Conservation (phyloP, 2,329 filamentous ascomycete genomes). For the Helotiales sp. region DNA sequence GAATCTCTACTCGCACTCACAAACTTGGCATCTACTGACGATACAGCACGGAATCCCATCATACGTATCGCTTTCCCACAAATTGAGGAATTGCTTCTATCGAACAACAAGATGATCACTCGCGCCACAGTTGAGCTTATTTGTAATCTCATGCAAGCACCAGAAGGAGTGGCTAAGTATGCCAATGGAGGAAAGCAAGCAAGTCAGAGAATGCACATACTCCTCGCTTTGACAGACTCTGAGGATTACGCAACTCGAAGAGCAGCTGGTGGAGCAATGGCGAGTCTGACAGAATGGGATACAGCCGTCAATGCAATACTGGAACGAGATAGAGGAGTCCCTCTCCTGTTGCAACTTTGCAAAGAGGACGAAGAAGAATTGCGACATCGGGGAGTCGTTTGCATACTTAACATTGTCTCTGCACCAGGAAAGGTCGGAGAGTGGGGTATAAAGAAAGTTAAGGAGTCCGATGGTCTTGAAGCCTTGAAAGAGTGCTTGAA, state of each 20-base stretch:
- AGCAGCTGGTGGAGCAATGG: conserved; percentile 85
- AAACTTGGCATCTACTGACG: conserved; percentile 81
- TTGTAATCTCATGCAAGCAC: conserved; percentile 80
- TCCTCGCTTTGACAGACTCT: conserved; percentile 84
- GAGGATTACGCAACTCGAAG: conserved; percentile 77
- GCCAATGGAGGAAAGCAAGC: conserved; percentile 67
- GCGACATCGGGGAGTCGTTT: conserved; percentile 72
- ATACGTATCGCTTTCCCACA: conserved; percentile 72
- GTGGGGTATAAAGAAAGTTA: conserved; percentile 59
- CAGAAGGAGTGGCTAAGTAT: conserved; percentile 67
- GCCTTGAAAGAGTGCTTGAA: conserved; percentile 69
- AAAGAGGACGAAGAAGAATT: conserved; percentile 70
- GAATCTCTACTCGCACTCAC: conserved; percentile 90
- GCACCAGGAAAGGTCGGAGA: conserved; percentile 66
- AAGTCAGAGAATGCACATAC: conserved; percentile 73
- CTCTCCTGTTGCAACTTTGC: conserved; percentile 79
- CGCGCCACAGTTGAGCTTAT: conserved; percentile 86
- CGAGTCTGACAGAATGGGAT: conserved; percentile 79
- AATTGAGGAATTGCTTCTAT: conserved; percentile 82
- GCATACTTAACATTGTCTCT: conserved; percentile 70
- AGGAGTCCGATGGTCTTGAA: conserved; percentile 63
- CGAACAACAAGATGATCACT: conserved; percentile 71
- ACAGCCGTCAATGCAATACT: conserved; percentile 71
- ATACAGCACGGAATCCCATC: conserved; percentile 63
- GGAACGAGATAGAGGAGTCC: conserved; percentile 68